These are phyloP conservation scores for Azolla pinnata DNA, from an alignment of 75 land plant species.

Conservation along the genomic window DNA sequence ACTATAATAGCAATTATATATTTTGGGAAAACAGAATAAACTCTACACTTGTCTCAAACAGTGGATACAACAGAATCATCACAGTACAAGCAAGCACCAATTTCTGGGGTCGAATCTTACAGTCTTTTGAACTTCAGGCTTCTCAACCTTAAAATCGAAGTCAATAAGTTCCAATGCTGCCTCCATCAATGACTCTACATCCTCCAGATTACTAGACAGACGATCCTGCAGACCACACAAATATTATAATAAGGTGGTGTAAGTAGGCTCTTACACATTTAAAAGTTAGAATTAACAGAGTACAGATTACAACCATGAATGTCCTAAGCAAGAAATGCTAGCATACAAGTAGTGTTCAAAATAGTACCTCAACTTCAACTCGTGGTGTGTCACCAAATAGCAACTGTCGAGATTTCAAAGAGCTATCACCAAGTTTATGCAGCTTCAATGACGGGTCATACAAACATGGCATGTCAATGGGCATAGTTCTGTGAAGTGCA, in stretches of 20 bases:
- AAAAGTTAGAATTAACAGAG: no score
- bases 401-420: neutral
- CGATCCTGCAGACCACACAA: neutral
- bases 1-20: no score
- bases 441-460: slow-evolving; percentile 6
- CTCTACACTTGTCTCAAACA: no score
- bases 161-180: slow-evolving; percentile 35
- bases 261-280: no score
- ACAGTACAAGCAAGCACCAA: no score
- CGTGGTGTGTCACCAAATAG: neutral
- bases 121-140: slow-evolving; percentile 25
- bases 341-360: no score
- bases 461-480: slow-evolving; percentile 32
- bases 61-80: no score
- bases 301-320: no score
- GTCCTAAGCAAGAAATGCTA: no score
- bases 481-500: slow-evolving; percentile 31
- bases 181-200: slow-evolving; percentile 42
- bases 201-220: slow-evolving; percentile 8
- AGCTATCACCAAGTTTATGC: neutral
- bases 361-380: slow-evolving; percentile 3
- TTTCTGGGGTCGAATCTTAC: no score
- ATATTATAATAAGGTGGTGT: neutral
- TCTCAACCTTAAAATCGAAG: slow-evolving; percentile 24
- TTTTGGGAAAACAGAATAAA: no score